Percentiles rank a stretch among this genome's conserved stretches.
Conservation (phyloP, 371 early-diverging fungal species). For the Mucor velutinosus region DNA sequence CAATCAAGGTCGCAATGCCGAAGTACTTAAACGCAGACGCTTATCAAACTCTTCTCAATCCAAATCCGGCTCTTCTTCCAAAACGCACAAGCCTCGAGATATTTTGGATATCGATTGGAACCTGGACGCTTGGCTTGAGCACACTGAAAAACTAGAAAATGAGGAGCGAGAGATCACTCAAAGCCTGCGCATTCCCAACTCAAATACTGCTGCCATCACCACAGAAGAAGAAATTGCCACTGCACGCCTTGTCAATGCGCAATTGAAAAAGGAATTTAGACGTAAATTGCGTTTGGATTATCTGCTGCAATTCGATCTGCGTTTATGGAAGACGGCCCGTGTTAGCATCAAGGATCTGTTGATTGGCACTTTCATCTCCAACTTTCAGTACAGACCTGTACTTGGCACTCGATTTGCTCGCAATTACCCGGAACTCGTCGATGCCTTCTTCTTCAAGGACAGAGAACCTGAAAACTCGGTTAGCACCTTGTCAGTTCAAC, state of each 20-base stretch:
- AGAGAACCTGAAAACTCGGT: constrained; percentile 88
- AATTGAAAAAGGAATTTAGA: constrained; percentile 39
- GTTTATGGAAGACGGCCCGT: constrained; percentile 89
- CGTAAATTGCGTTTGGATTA: constrained; percentile 76
- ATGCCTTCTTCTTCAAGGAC: constrained; percentile 81
- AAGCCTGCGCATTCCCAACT: constrained; percentile 24
- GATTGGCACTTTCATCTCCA: constrained; percentile 82
- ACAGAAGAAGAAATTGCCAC: constrained; percentile 3
- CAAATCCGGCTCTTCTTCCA: neutral
- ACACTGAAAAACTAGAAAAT: constrained; percentile 29
- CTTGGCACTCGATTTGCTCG: constrained; percentile 71
- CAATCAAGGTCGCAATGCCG: constrained; percentile 2
- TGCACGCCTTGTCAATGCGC: constrained; percentile 12
- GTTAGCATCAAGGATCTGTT: constrained; percentile 79
- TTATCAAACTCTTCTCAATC: constrained; percentile 24
- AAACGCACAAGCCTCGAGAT: constrained; percentile 28
- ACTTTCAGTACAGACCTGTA: constrained; percentile 76
- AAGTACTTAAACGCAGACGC: constrained; percentile 20
- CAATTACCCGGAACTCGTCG: constrained; percentile 77
- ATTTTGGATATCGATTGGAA: constrained; percentile 43
- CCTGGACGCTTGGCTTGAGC: constrained; percentile 36
- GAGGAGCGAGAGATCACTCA: constrained; percentile 32
- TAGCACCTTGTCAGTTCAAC: constrained; percentile 87
- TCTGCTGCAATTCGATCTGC: constrained; percentile 79
- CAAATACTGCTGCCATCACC: neutral